Conservation (phyloP, 495 filamentous ascomycete species). For the Aspergillus kassunensis region DNA sequence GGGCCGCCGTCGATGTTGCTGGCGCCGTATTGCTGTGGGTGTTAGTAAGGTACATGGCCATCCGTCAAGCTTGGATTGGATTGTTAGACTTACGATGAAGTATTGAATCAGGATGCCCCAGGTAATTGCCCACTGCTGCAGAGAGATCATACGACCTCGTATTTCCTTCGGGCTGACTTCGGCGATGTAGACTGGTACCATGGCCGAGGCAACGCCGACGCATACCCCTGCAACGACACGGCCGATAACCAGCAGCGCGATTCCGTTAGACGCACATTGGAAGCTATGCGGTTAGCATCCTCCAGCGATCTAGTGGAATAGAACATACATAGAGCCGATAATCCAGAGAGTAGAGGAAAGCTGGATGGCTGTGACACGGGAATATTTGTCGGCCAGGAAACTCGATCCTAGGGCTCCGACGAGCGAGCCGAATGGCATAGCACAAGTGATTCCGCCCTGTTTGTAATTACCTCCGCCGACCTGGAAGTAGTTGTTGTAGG, state of each 20-base stretch:
- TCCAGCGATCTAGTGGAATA: not conserved
- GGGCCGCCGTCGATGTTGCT: constrained; percentile 51
- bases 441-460: constrained; percentile 21
- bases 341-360: constrained; percentile 60
- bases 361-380: constrained; percentile 63
- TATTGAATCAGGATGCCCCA: constrained; percentile 67
- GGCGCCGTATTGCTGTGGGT: constrained; percentile 16
- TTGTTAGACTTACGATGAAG: constrained; percentile 61
- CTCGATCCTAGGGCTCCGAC: constrained; percentile 60
- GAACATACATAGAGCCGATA: constrained; percentile 20
- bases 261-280: constrained; percentile 48
- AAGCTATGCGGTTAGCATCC: constrained; percentile 4
- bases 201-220: constrained; percentile 67
- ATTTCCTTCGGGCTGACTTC: constrained; percentile 74
- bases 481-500: constrained; percentile 21
- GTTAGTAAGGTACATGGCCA: not conserved
- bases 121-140: constrained; percentile 76
- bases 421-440: constrained; percentile 55
- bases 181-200: constrained; percentile 70
- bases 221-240: constrained; percentile 65
- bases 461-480: constrained; percentile 18
- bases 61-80: no score
- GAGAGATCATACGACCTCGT: constrained; percentile 66
- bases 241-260: constrained; percentile 57
- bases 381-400: constrained; percentile 62